These are phyloP conservation scores for Moniliophthora roreri DNA, from an alignment of 1,284 basidiomycete species.

Conservation along the genomic window DNA sequence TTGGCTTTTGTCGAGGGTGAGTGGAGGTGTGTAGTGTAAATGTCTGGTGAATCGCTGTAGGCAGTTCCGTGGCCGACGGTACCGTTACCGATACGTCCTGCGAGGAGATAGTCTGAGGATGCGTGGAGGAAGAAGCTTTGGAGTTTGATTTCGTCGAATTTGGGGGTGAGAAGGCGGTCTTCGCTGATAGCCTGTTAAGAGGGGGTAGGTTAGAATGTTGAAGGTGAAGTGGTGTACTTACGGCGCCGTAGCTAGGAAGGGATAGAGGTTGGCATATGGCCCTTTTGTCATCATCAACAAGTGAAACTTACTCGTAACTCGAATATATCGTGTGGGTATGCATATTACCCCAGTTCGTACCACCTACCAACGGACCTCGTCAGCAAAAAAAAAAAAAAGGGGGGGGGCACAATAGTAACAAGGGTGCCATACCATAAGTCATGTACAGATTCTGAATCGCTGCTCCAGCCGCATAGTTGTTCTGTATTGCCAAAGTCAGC, in stretches of 20 bases:
- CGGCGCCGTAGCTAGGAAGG: constrained; percentile 26
- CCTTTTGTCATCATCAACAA: background rate
- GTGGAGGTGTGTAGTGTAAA: constrained; percentile 38
- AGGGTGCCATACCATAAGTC: no score
- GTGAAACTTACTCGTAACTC: constrained; percentile 39
- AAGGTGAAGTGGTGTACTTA: no score
- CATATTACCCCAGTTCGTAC: constrained; percentile 49
- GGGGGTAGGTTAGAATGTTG: no score
- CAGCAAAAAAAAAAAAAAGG: background rate
- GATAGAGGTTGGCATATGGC: background rate
- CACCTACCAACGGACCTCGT: constrained; percentile 30
- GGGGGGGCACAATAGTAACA: constrained; percentile 17
- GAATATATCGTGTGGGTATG: constrained; percentile 41
- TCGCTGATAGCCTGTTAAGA: constrained; percentile 48
- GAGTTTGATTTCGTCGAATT: constrained; percentile 45
- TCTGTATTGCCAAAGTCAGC: constrained; percentile 20
- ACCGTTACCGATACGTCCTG: constrained; percentile 32
- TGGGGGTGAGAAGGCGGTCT: constrained; percentile 40
- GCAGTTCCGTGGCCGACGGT: no score
- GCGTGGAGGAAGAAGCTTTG: constrained; percentile 44
- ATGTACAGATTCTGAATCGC: constrained; percentile 41
- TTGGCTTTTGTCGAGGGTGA: constrained; percentile 29
- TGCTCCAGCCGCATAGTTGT: constrained; percentile 40
- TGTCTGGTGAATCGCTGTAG: constrained; percentile 32
- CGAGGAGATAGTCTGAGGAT: constrained; percentile 40